phyloP scores from a whole-genome alignment of 2,329 filamentous ascomycete genomes.

The Coniella lustricola region DNA sequence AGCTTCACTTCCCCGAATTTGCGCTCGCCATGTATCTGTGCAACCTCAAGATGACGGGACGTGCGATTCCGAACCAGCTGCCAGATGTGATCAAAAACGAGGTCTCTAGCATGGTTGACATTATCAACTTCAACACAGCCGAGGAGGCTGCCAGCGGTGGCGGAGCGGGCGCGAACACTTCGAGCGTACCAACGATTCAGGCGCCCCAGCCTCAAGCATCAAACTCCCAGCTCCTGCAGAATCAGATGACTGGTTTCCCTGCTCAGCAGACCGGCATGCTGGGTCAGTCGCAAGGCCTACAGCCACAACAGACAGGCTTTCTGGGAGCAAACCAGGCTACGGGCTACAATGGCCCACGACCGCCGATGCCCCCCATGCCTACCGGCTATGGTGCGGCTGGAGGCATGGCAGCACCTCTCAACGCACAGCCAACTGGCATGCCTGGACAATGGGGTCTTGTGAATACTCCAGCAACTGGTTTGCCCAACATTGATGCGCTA shows the following conservation, averaged over 20 bases:
- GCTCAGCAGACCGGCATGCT: constrained; percentile 51
- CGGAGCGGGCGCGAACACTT: constrained; percentile 42
- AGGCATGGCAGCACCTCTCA: constrained; percentile 63
- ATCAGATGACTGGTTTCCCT: constrained; percentile 64
- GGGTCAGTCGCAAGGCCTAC: constrained; percentile 46
- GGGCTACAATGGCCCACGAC: constrained; percentile 73
- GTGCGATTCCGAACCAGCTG: constrained; percentile 64
- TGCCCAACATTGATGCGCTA: constrained; percentile 90
- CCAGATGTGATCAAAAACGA: constrained; percentile 91
- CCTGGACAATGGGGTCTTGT: constrained; percentile 98
- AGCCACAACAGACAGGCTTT: constrained; percentile 65
- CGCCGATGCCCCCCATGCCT: constrained; percentile 78
- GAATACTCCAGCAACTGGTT: constrained; percentile 79
- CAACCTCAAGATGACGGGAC: constrained; percentile 85
- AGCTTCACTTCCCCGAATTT: constrained; percentile 95
- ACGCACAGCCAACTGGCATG: constrained; percentile 86
- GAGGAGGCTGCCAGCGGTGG: constrained; percentile 53
- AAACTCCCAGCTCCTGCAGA: constrained; percentile 57
- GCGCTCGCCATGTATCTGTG: constrained; percentile 97
- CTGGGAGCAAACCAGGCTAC: constrained; percentile 62
- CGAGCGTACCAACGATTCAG: constrained; percentile 50
- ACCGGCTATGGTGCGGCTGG: constrained; percentile 51
- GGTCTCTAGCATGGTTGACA: constrained; percentile 98
- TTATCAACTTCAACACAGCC: constrained; percentile 88
- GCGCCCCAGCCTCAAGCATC: constrained; percentile 70